Evolutionary conservation across 1,139 yeast species (phyloP), one percentile per base, ranked within the genome.

Genomic region (Yamadazyma dushanensis): DNA sequence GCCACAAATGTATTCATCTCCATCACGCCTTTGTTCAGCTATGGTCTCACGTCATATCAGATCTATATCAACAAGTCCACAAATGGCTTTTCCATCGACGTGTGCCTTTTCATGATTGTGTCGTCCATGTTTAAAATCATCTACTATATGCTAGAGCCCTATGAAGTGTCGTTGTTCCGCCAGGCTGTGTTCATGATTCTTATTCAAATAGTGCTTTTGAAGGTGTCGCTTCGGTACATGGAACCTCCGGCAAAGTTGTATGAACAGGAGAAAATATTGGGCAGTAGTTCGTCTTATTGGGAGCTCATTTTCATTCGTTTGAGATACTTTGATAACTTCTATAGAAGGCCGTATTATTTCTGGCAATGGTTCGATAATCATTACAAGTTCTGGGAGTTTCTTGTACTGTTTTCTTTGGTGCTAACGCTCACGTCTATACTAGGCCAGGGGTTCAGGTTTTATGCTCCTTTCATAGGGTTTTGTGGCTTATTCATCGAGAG

Each of bases 91-190:
- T 82, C 94, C 6, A 69, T 88, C 16, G 97, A 89, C 57, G 84
- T 89, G 10, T 89, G 96, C 61, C 92, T 90, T 11, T 86, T 95
- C 8, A 88, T 89, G 96, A 59, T 89, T 41, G 70, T 87, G 49
- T 84, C 96, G 1, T 77, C 88, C 32, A 76, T 82, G 4, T 61
- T 88, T 29, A 70, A 95, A 44, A 80, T 89, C 15, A 77, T 80
- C 37, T 89, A 86, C 63, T 89, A 83, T 61, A 60, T 82, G 43
- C 80, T 88, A 35, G 75, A 82, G 29, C 96, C 96, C 0, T 89
- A 81, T 56, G 96, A 89, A 54, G 59, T 76, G 13, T 76, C 95
- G 3, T 59, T 89, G 25, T 65, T 88, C 29, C 62, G 90, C 40
- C 97, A 89, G 55, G 78, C 94, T 26, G 54, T 84, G 29, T 75